Evolutionary conservation across 2,329 filamentous ascomycete genomes (phyloP), one percentile per base, ranked within the genome.

Genomic region (Ilyonectria mors-panacis): DNA sequence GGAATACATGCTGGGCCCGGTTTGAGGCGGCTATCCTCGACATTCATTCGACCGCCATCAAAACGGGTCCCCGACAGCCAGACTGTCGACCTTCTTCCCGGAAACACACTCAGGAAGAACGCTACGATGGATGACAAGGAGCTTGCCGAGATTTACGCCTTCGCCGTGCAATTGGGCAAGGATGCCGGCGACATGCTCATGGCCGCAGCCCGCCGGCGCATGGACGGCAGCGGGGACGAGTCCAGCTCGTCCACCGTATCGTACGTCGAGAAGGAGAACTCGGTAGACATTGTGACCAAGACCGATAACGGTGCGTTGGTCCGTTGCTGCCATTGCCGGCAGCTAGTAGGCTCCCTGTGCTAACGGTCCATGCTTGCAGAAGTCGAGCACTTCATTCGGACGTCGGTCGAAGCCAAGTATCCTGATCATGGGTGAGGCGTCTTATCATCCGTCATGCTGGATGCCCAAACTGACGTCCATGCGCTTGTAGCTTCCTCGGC

Each of bases 211-310:
- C 73, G 64, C 60, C 63, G 70, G 37, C 73, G 77, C 28, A 75
- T 79, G 7, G 62, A 75, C 15, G 75, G 72, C n/a, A 51, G 57
- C 33, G 63, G 59, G n/a, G 35, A 51, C 33, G 44, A 53, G 28
- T 58, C 63, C 13, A 53, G 65, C 2, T 72, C 73, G 0, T 66
- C 69, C 2, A 70, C 63, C 2, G 73, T 76, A 8, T 61, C 69
- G 6, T 78, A 77, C 63, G 71, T 74, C 26, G 91, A 94, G 80
- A 95, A 95, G 78, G 90, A 93, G 71, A 94, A 88, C 76, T 87
- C 92, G 1, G 92, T 94, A 12, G 93, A 94, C 77, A 88, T 94
- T 68, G 92, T 94, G 21, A 94, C 92, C 10, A 88, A 94, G 80
- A 92, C 91, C 1, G 92, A 94, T 76, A 87, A 92, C 80, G 90